phyloP scores from a whole-genome alignment of 169 alveolate genomes.

The Besnoitia besnoiti region DNA sequence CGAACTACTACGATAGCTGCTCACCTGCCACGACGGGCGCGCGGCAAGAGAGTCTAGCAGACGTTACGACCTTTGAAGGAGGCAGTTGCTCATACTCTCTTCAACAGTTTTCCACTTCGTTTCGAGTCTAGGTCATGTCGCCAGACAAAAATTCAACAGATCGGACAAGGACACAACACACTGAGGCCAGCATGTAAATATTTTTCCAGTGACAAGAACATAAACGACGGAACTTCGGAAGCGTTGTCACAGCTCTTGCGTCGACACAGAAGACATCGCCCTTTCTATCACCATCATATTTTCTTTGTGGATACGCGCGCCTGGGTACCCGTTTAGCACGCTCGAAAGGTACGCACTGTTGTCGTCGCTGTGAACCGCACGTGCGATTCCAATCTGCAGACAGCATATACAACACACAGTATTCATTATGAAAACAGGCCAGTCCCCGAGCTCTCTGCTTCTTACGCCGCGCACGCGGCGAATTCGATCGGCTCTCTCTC shows the following conservation, averaged over 20 bases:
- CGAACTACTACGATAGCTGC: no score
- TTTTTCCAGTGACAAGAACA: neutral
- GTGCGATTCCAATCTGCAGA: slow-evolving; percentile 59
- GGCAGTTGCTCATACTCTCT: neutral
- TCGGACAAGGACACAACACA: neutral
- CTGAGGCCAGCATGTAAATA: neutral
- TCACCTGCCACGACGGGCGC: no score
- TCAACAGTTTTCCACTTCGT: neutral
- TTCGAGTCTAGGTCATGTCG: neutral
- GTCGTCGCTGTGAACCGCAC: slow-evolving; percentile 56
- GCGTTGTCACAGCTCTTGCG: neutral
- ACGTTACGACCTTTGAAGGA: no score
- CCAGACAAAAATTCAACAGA: neutral
- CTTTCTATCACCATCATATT: slow-evolving; percentile 14
- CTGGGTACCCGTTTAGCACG: slow-evolving; percentile 50
- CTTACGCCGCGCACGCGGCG: neutral
- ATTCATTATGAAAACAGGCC: neutral
- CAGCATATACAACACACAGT: neutral
- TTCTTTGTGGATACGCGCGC: neutral
- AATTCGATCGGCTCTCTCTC: neutral
- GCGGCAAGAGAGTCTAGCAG: no score
- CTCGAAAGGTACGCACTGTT: slow-evolving; percentile 14
- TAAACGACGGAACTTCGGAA: neutral
- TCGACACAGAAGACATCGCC: neutral
- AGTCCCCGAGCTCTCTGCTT: neutral